Base-by-base conservation (phyloP, 2,329 filamentous ascomycete species). In the Paecilomyces formosus region DNA sequence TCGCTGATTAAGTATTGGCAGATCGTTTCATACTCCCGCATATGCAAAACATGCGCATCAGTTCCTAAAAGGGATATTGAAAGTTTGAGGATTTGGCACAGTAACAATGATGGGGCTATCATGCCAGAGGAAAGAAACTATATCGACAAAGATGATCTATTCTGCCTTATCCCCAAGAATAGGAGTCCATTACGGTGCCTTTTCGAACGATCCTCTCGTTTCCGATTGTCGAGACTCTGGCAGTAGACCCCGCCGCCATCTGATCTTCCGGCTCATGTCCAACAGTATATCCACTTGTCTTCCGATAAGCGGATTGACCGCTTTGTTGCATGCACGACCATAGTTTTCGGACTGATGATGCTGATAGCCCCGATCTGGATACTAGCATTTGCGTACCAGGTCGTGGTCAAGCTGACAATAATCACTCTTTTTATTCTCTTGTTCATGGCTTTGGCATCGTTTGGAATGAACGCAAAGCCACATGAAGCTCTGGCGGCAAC, bases 321-420 rank as follows among this genome's bases (percentile, higher is more conserved):
- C 1, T 69, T 69, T 33, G 62, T 66, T 1, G 68, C 65, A 0
- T 55, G 55, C 0, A 12, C 64, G 1, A 70, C 72, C 22, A 56
- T 66, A 2, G 6, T 35, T 0, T 39, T 71, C 6, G 73, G 70
- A 0, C 55, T 64, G 1, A 56, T 55, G 1, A 71, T 76, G 66
- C 63, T 74, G 9, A 62, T 75, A 26, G 62, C 64, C 1, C 72
- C 72, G 0, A 64, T 74, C 7, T 76, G 69, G 72, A 66, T 70
- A 5, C 60, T 76, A 7, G 58, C 66, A 26, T 58, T 57, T 0
- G 31, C 69, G 22, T 39, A 57, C 5, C 49, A 30, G 15, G 15
- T 60, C n/a, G 52, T 53, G 2, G 39, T n/a, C 7, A 73, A 71
- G 55, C 53, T 74, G 7, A 62, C 49, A 1, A 63, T 71, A 3